These are phyloP conservation scores for Curvularia sp. DNA, from an alignment of 2,329 filamentous ascomycete species.

Conservation along the genomic window DNA sequence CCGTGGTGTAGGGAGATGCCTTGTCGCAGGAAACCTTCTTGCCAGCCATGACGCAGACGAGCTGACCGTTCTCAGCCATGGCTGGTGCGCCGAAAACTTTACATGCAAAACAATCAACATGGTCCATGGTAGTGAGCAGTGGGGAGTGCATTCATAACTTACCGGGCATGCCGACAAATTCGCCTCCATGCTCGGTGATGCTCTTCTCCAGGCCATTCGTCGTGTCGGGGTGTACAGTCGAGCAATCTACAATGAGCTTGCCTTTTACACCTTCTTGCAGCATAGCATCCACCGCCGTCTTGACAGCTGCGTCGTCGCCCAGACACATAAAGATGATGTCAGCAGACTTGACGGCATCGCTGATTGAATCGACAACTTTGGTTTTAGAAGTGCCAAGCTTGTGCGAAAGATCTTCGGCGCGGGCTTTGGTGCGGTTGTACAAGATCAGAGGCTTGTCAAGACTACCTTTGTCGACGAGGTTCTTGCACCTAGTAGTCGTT, in stretches of 20 bases:
- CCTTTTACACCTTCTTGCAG: conserved; percentile 65
- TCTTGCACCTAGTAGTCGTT: conserved; percentile 54
- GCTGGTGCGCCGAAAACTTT: conserved; percentile 73
- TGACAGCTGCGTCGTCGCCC: conserved; percentile 77
- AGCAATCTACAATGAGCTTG: conserved; percentile 87
- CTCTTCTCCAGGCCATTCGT: conserved; percentile 70
- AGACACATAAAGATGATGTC: conserved; percentile 86
- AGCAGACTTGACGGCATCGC: conserved; percentile 70
- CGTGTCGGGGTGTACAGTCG: conserved; percentile 84
- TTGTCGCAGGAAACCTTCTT: conserved; percentile 65
- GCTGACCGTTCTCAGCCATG: conserved; percentile 72
- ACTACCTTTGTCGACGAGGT: conserved; percentile 78
- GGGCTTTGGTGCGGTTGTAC: conserved; percentile 78
- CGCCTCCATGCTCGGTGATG: conserved; percentile 66
- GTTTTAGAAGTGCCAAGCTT: conserved; percentile 68
- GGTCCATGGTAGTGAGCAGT: conserved; percentile 13
- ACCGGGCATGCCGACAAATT: conserved; percentile 76
- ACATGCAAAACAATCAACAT: conserved; percentile 26
- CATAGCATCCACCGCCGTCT: conserved; percentile 65
- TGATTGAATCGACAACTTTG: conserved; percentile 68
- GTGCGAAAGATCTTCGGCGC: conserved; percentile 68
- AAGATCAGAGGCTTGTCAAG: conserved; percentile 76
- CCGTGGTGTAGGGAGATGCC: conserved; percentile 73
- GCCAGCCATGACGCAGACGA: conserved; percentile 78
- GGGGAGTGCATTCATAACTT: conserved; percentile 14